Percentiles rank a stretch among this genome's conserved stretches.
Conservation (phyloP, 306 rosid genomes). For the Chamaecrista fasciculata region DNA sequence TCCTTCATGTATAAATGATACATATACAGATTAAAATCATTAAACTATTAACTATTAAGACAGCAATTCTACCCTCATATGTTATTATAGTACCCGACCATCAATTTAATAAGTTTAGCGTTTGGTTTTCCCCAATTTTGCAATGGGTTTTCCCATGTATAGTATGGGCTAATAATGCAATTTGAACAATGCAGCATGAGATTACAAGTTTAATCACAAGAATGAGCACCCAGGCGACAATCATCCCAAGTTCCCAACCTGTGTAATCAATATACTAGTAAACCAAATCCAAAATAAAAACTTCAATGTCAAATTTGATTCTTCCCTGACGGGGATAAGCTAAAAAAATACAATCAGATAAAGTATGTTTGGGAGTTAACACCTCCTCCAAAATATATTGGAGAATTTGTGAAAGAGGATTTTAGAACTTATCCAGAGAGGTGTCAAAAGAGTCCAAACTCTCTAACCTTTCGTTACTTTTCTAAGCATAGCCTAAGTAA, state of each 20-base stretch:
- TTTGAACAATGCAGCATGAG: conserved; percentile 19
- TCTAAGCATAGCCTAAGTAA: too few species aligned
- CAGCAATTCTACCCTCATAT: background rate
- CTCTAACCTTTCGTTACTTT: background rate
- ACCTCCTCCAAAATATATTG: too few species aligned
- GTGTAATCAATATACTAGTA: background rate
- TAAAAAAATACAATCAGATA: background rate
- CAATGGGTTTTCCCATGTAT: background rate
- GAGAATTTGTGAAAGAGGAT: too few species aligned
- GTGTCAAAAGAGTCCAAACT: too few species aligned
- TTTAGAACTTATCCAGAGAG: too few species aligned
- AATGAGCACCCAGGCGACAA: background rate
- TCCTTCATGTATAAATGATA: conserved; percentile 5
- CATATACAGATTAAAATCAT: background rate
- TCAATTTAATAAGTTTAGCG: background rate
- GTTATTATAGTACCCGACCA: background rate
- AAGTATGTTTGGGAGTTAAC: too few species aligned
- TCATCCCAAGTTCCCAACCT: background rate
- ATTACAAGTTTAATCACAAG: background rate
- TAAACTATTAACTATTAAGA: too few species aligned
- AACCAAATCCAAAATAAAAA: conserved; percentile 6
- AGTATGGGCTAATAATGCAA: background rate
- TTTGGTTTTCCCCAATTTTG: background rate
- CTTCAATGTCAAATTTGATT: background rate
- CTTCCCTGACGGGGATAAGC: background rate